Percentiles rank a stretch among this genome's conserved stretches.
These are phyloP conservation scores for Chaetomium olivaceum DNA, from an alignment of 2,329 filamentous ascomycete genomes.

Conservation along the genomic window DNA sequence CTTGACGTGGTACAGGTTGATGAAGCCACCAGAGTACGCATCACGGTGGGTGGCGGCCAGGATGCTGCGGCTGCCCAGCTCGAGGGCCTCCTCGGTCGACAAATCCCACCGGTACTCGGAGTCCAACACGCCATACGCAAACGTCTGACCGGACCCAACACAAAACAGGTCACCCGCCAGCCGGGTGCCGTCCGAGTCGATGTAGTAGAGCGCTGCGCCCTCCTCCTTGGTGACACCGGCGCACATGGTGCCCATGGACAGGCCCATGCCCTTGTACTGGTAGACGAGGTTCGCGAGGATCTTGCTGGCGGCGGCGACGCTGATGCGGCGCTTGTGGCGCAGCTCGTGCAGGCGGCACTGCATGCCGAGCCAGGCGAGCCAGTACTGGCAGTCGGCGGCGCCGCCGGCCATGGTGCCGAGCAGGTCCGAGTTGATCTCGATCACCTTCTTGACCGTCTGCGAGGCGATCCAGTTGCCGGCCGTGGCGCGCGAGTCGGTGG, in stretches of 20 bases:
- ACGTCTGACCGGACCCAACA: constrained; percentile 96
- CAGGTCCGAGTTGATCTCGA: constrained; percentile 93
- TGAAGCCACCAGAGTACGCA: constrained; percentile 97
- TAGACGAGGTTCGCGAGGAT: constrained; percentile 98
- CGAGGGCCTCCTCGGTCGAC: constrained; percentile 81
- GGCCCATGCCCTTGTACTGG: constrained; percentile 96
- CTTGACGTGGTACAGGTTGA: constrained; percentile 99
- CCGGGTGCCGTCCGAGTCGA: constrained; percentile 94
- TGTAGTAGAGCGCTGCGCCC: constrained; percentile 97
- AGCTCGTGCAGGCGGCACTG: constrained; percentile 99
- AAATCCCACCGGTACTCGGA: constrained; percentile 93
- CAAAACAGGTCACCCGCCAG: constrained; percentile 95
- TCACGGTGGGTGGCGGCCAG: constrained; percentile 94
- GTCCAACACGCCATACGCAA: constrained; percentile 96
- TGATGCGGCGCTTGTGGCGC: constrained; percentile 97
- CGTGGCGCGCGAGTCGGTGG: constrained; percentile 94
- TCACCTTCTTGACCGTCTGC: constrained; percentile 99
- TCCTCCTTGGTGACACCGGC: constrained; percentile 94
- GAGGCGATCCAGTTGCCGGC: constrained; percentile 99
- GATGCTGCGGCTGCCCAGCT: constrained; percentile 88
- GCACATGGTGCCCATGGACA: constrained; percentile 99
- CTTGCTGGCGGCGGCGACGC: constrained; percentile 94
- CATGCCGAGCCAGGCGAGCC: constrained; percentile 98
- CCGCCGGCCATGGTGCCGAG: constrained; percentile 98
- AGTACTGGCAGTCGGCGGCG: constrained; percentile 99